These are phyloP conservation scores for Aspergillus haitiensis DNA, from an alignment of 495 filamentous ascomycete genomes.

Conservation along the genomic window DNA sequence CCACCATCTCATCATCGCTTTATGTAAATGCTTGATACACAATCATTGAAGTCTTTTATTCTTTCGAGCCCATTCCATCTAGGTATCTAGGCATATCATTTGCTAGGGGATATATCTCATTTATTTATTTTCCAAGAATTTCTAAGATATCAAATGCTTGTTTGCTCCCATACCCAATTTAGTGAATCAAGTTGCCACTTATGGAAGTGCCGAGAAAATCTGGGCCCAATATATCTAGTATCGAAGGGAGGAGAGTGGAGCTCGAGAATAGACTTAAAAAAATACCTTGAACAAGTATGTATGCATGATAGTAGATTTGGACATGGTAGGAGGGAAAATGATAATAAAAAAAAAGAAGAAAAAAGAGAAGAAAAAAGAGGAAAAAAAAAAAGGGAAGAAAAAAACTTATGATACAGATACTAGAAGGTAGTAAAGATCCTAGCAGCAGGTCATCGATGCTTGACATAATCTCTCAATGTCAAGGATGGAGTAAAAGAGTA, in stretches of 20 bases:
- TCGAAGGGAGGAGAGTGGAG: too few relatives aligned
- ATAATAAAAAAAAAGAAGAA: background rate
- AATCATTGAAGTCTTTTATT: background rate
- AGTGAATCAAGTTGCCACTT: background rate
- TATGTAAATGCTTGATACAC: background rate
- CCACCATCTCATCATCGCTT: background rate
- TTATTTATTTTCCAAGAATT: background rate
- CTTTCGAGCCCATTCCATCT: background rate
- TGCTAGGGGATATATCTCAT: background rate
- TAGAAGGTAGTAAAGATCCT: background rate
- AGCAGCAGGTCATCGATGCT: too few relatives aligned
- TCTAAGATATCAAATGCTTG: background rate
- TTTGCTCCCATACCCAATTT: background rate
- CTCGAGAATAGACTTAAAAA: too few relatives aligned
- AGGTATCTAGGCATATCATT: background rate
- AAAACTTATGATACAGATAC: background rate
- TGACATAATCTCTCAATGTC: too few relatives aligned
- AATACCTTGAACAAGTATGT: too few relatives aligned
- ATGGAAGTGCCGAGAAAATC: background rate
- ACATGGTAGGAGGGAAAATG: background rate
- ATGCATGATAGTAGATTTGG: background rate
- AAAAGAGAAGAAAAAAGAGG: background rate
- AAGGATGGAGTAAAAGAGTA: too few relatives aligned
- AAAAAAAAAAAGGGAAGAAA: background rate
- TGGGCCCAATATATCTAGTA: background rate